phyloP scores from a whole-genome alignment of 2,329 filamentous ascomycete species.

The Fusarium scirpi region DNA sequence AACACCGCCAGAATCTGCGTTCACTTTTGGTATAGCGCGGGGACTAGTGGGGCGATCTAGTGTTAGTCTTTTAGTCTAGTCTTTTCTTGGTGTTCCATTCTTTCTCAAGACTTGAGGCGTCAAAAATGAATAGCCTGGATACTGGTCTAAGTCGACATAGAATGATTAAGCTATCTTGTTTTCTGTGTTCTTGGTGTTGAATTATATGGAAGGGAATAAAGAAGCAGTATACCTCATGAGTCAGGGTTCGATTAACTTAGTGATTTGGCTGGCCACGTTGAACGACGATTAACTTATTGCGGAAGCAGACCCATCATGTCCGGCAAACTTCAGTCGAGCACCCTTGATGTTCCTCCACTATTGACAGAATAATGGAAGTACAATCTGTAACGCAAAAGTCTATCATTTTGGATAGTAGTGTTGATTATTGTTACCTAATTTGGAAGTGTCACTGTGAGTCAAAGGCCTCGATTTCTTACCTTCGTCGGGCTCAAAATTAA shows the following conservation, averaged over 20 bases:
- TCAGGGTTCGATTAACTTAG: not conserved
- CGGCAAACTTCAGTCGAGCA: too few species aligned
- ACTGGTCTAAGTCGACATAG: not conserved
- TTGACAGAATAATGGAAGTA: too few species aligned
- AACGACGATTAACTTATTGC: too few species aligned
- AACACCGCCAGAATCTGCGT: conserved; percentile 52
- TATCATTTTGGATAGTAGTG: too few species aligned
- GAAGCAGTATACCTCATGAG: not conserved
- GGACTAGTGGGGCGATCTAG: conserved; percentile 15
- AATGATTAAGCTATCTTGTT: not conserved
- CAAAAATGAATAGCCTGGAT: not conserved
- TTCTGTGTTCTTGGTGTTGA: not conserved
- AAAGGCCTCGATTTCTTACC: too few species aligned
- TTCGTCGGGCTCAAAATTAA: not conserved
- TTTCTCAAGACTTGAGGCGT: not conserved
- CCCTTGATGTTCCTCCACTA: too few species aligned
- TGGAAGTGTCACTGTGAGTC: not conserved
- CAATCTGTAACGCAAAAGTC: too few species aligned
- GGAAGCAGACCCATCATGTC: too few species aligned
- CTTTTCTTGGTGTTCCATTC: not conserved
- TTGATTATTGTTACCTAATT: not conserved
- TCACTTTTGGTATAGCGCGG: conserved; percentile 53
- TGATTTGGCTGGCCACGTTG: too few species aligned
- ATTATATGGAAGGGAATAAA: not conserved
- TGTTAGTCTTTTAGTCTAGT: not conserved